phyloP scores from a whole-genome alignment of 192 early-diverging fungal genomes.

The Oehlia diaphana region DNA sequence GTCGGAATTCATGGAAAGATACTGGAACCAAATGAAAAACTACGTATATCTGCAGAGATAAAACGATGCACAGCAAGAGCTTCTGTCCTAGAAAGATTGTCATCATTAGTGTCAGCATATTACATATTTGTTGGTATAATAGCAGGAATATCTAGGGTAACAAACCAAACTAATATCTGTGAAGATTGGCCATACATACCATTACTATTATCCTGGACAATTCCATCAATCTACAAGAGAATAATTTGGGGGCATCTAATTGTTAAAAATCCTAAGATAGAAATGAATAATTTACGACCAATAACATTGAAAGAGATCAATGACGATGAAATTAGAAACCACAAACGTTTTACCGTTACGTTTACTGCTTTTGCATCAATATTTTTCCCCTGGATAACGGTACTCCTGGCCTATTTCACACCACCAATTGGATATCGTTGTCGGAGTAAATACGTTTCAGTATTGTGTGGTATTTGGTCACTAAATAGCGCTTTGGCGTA shows the following conservation, averaged over 20 bases:
- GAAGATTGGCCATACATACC: not conserved
- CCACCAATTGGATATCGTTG: not conserved
- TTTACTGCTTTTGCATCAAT: not conserved
- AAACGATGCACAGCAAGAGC: not conserved
- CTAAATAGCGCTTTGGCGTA: not conserved
- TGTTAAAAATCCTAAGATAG: not conserved
- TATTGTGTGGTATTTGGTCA: not conserved
- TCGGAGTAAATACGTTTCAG: not conserved
- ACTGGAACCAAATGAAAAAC: too few species aligned
- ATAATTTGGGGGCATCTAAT: not conserved
- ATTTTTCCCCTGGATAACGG: not conserved
- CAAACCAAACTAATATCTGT: too few species aligned
- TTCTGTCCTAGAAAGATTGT: not conserved
- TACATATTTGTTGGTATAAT: conserved; percentile 11
- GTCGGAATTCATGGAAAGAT: too few species aligned
- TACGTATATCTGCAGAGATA: not conserved
- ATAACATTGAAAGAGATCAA: not conserved
- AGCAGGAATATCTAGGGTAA: not conserved
- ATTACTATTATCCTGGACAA: not conserved
- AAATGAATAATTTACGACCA: not conserved
- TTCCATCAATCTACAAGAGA: not conserved
- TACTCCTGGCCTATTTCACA: not conserved
- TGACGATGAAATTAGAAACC: not conserved
- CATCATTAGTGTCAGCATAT: not conserved
- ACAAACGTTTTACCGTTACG: not conserved